Conservation (phyloP, 768 basidiomycete species). For the Rhodocollybia butyracea region DNA sequence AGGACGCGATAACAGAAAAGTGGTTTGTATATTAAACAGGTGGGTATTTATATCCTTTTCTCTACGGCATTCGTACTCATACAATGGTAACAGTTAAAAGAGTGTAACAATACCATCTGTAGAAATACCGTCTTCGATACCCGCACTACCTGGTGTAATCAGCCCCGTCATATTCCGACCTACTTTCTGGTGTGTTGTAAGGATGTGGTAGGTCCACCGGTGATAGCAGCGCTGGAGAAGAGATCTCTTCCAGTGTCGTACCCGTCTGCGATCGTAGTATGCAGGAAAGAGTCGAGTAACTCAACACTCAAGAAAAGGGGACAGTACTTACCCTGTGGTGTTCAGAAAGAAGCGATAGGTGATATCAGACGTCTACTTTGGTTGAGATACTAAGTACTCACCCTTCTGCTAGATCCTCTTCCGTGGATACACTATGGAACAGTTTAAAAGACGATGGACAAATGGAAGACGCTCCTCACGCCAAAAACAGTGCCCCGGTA, state of each 20-base stretch:
- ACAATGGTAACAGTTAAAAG: conserved; percentile 38
- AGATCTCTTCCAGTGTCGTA: conserved; percentile 38
- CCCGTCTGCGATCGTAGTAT: conserved; percentile 51
- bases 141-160: conserved; percentile 31
- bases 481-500: conserved; percentile 56
- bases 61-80: too few species aligned
- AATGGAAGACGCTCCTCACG: conserved; percentile 39
- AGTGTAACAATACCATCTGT: conserved; percentile 41
- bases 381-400: too few species aligned
- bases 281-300: too few species aligned
- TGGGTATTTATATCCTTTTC: not conserved
- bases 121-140: conserved; percentile 45
- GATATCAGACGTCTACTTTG: too few species aligned
- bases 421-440: not conserved
- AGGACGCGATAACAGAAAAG: not conserved
- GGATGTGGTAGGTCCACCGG: conserved; percentile 14
- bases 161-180: conserved; percentile 36
- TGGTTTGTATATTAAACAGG: conserved; percentile 6
- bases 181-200: conserved; percentile 32
- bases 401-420: conserved; percentile 27
- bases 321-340: conserved; percentile 40
- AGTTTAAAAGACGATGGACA: conserved; percentile 29
- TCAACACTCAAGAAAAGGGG: too few species aligned
- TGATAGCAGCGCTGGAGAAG: not conserved
- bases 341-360: too few species aligned